A percentile compares a stretch with the other conserved stretches of the same genome.
Conservation (phyloP, 345 rosid species). For the Brassica nigra region DNA sequence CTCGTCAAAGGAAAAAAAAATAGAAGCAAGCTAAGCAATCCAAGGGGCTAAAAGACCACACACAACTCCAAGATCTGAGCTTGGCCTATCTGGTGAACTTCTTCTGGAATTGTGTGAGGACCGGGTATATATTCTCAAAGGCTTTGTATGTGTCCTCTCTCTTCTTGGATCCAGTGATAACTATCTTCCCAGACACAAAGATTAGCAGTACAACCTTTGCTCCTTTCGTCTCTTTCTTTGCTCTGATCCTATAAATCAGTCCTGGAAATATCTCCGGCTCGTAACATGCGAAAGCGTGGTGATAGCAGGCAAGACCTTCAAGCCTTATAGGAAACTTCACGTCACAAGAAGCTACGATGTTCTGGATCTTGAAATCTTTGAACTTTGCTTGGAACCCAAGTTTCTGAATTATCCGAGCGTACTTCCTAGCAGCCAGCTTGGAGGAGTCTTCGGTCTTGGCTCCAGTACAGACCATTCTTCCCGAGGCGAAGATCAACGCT, state of each 20-base stretch:
- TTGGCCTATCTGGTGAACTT: constrained; percentile 57
- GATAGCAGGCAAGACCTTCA: neutral
- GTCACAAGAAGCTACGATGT: constrained; percentile 9
- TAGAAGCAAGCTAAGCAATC: constrained; percentile 25
- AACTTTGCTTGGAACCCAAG: neutral
- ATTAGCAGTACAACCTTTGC: constrained; percentile 43
- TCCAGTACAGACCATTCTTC: constrained; percentile 11
- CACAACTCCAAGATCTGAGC: neutral
- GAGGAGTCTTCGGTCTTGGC: neutral
- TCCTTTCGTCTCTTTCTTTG: neutral
- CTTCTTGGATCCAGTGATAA: constrained; percentile 96
- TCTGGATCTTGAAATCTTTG: neutral
- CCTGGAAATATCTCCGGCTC: constrained; percentile 99
- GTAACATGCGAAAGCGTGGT: constrained; percentile 33
- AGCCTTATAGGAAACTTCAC: constrained; percentile 1
- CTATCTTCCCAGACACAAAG: constrained; percentile 94
- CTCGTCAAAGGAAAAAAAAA: neutral
- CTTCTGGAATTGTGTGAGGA: constrained; percentile 87
- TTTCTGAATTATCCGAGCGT: neutral
- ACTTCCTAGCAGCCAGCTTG: neutral
- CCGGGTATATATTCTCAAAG: constrained; percentile 93
- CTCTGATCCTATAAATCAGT: constrained; percentile 88
- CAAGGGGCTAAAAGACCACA: neutral
- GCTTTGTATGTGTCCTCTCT: constrained; percentile 91
- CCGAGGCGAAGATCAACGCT: neutral